Percentiles rank a stretch among this genome's conserved stretches.
These are phyloP conservation scores for Ogataea corticis DNA, from an alignment of 805 yeast species.

Conservation along the genomic window DNA sequence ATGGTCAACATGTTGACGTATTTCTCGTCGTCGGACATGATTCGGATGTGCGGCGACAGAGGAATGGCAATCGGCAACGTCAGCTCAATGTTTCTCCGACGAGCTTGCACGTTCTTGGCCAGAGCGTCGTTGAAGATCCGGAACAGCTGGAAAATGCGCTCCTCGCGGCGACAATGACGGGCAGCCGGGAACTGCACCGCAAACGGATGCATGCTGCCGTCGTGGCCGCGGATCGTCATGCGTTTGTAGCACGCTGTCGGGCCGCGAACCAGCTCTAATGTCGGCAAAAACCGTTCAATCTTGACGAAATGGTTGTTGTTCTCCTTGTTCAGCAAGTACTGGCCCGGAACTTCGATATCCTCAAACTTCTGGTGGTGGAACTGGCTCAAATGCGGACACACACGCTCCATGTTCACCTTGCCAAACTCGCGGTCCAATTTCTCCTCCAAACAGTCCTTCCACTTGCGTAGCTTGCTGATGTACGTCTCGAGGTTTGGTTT, in stretches of 20 bases:
- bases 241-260: slow-evolving; percentile 89
- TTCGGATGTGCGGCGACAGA: slow-evolving; percentile 88
- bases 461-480: slow-evolving; percentile 75
- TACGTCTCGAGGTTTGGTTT: slow-evolving; percentile 90
- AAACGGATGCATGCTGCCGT: slow-evolving; percentile 88
- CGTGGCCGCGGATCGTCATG: slow-evolving; percentile 86
- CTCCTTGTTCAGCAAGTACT: slow-evolving; percentile 84
- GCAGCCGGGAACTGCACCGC: slow-evolving; percentile 98
- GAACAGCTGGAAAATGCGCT: slow-evolving; percentile 87
- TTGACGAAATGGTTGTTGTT: slow-evolving; percentile 88
- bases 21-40: slow-evolving; percentile 77
- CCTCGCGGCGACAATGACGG: slow-evolving; percentile 95
- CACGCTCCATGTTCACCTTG: slow-evolving; percentile 78
- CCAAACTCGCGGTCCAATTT: slow-evolving; percentile 83
- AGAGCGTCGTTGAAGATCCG: slow-evolving; percentile 83
- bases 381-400: slow-evolving; percentile 93
- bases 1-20: slow-evolving; percentile 77
- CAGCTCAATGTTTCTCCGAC: slow-evolving; percentile 80
- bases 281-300: slow-evolving; percentile 89
- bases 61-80: slow-evolving; percentile 93
- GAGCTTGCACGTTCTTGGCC: slow-evolving; percentile 79
- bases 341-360: slow-evolving; percentile 97
- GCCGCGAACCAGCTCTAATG: slow-evolving; percentile 85
- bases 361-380: slow-evolving; percentile 98
- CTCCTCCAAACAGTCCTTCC: slow-evolving; percentile 93